Evolutionary conservation across 2,329 filamentous ascomycete species (phyloP).

Genomic region (Fusarium bulbicola): DNA sequence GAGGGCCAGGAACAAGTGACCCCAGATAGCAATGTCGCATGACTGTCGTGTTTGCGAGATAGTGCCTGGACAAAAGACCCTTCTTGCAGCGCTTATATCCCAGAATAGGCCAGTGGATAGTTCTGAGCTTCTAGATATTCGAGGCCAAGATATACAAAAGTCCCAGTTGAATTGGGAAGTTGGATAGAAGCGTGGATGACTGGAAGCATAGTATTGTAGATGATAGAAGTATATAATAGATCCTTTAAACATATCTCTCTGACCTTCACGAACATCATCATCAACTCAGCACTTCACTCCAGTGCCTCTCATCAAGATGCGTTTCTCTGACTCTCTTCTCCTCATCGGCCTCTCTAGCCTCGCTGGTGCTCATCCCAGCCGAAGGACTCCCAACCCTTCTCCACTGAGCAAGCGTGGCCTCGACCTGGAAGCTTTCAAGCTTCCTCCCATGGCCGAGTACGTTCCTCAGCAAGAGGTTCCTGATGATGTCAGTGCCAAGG

Average conservation of each 20-base stretch:
- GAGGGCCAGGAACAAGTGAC: neutral
- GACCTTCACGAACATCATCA: neutral
- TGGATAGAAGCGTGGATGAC: neutral
- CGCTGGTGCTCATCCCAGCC: conserved; percentile 46
- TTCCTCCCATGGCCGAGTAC: conserved; percentile 46
- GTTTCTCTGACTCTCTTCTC: conserved; percentile 40
- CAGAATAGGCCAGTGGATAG: neutral
- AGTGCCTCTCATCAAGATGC: conserved; percentile 38
- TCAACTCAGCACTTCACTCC: neutral
- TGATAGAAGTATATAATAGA: neutral
- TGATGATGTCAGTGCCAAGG: conserved; percentile 34
- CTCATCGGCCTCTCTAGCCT: conserved; percentile 49
- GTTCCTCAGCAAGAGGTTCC: conserved; percentile 31
- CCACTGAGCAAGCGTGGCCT: conserved; percentile 44
- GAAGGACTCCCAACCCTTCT: conserved; percentile 36
- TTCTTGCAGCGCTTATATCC: neutral
- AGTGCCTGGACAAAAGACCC: conserved; percentile 20
- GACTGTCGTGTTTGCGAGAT: neutral
- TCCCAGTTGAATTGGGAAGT: conserved; percentile 16
- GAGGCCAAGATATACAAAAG: conserved; percentile 21
- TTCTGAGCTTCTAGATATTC: neutral
- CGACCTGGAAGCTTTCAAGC: conserved; percentile 46
- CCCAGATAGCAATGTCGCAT: neutral
- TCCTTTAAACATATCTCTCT: neutral
- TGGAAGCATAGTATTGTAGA: neutral